Conservation (phyloP, 164 flowering plant species). For the Umbellularia californica region DNA sequence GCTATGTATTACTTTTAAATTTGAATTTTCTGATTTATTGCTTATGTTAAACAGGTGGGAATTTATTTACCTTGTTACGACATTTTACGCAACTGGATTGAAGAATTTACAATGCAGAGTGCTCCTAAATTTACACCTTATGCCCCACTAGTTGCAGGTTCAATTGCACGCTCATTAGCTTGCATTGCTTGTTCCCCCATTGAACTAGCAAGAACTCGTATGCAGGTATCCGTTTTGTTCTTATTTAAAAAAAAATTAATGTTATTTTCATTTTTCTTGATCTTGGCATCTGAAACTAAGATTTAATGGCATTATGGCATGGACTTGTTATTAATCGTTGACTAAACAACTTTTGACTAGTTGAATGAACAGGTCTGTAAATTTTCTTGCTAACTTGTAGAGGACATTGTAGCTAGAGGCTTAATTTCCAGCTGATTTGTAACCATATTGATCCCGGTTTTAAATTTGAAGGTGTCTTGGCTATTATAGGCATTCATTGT, state of each 20-base stretch:
- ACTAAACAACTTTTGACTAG: too few species aligned
- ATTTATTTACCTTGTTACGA: constrained; percentile 95
- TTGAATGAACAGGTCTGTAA: too few species aligned
- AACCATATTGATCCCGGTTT: too few species aligned
- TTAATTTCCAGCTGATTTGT: too few species aligned
- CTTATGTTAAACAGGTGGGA: constrained; percentile 59
- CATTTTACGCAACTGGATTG: constrained; percentile 67
- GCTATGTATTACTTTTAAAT: not conserved
- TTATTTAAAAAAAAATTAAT: not conserved
- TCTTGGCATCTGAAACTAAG: not conserved
- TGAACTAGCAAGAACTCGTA: constrained; percentile 92
- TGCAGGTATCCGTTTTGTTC: constrained; percentile 68
- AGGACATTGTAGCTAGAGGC: too few species aligned
- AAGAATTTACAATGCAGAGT: constrained; percentile 48
- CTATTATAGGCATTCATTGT: too few species aligned
- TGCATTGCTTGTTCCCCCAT: constrained; percentile 84
- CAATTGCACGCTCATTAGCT: constrained; percentile 85
- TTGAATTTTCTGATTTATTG: not conserved
- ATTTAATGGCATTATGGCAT: not conserved
- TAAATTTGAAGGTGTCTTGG: too few species aligned
- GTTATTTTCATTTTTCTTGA: too few species aligned
- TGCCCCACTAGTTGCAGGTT: constrained; percentile 88
- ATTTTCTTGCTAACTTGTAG: too few species aligned
- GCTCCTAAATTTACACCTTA: constrained; percentile 70
- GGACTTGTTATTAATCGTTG: too few species aligned